Percentiles rank a stretch among this genome's conserved stretches.
These are phyloP conservation scores for Nigrospora osmanthi DNA, from an alignment of 2,329 filamentous ascomycete genomes.

Conservation along the genomic window DNA sequence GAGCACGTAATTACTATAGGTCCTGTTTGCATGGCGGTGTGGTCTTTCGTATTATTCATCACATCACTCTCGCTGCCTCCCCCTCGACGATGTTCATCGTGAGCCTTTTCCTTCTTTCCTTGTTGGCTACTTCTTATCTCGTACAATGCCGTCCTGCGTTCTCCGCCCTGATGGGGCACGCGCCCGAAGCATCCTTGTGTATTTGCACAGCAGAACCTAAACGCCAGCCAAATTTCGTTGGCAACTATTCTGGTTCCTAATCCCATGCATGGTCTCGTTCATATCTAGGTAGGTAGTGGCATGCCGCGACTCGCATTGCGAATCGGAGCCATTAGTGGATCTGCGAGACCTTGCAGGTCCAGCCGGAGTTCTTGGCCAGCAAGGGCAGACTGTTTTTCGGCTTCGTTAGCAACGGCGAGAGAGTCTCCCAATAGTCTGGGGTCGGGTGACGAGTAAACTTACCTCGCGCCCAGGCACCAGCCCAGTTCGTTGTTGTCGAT, in stretches of 20 bases:
- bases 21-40: too few species aligned
- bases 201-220: background rate
- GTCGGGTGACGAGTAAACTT: constrained; percentile 25
- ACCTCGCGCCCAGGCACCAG: constrained; percentile 97
- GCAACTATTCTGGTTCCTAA: background rate
- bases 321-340: constrained; percentile 40
- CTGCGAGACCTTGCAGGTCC: constrained; percentile 81
- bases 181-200: background rate
- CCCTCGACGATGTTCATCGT: too few species aligned
- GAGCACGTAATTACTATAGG: too few species aligned
- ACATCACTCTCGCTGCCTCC: too few species aligned
- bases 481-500: constrained; percentile 95
- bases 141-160: too few species aligned
- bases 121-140: too few species aligned
- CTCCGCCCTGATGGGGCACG: too few species aligned
- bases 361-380: constrained; percentile 73
- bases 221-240: background rate
- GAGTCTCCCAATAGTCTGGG: background rate
- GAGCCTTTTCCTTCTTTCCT: too few species aligned
- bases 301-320: too few species aligned
- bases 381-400: constrained; percentile 63
- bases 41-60: too few species aligned
- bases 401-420: constrained; percentile 19
- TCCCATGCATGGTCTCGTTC: background rate
- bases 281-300: too few species aligned